Percentiles rank a stretch among this genome's conserved stretches.
These are phyloP conservation scores for Puccinia hordei DNA, from an alignment of 1,284 basidiomycete species.

Conservation along the genomic window DNA sequence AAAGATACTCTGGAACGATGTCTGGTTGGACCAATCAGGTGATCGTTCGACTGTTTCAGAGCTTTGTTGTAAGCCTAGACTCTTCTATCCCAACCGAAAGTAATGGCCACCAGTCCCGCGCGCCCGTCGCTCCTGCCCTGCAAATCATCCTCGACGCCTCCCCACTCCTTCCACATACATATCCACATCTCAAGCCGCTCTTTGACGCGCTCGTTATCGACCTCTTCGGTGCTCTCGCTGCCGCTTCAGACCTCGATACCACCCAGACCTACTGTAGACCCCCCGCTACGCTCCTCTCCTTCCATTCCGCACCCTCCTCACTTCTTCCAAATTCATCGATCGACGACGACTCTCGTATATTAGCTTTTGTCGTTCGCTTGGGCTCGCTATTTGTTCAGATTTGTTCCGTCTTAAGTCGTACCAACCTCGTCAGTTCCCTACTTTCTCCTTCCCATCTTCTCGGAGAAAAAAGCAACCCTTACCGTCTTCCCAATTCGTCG, in stretches of 20 bases:
- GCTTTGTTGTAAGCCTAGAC: neutral
- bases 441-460: neutral
- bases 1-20: neutral
- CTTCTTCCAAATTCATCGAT: neutral
- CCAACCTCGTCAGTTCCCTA: neutral
- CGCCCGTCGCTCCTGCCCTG: neutral
- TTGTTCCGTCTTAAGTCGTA: neutral
- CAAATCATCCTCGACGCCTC: constrained; percentile 8
- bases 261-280: neutral
- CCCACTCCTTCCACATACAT: neutral
- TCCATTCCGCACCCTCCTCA: neutral
- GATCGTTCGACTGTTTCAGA: constrained; percentile 18
- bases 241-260: neutral
- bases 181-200: neutral
- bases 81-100: neutral
- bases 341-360: neutral
- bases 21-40: neutral
- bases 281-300: neutral
- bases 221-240: neutral
- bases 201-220: constrained; percentile 6
- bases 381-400: constrained; percentile 3
- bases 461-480: no score
- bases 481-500: neutral
- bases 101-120: no score
- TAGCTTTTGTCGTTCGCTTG: neutral